phyloP scores from a whole-genome alignment of 2,329 filamentous ascomycete species.

The Penicillium sp. region DNA sequence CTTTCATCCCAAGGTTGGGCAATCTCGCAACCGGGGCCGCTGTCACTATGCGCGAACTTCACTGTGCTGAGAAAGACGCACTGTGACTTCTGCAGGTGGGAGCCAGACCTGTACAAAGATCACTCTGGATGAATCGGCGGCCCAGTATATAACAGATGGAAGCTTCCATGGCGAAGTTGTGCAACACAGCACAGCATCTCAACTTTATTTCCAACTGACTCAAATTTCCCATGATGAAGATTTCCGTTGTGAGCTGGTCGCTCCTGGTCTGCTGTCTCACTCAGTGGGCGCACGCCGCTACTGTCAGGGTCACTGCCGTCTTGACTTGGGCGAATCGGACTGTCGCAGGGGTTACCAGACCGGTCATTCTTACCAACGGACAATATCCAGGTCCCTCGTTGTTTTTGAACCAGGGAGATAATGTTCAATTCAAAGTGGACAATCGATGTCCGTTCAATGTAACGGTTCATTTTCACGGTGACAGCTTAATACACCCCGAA shows the following conservation, averaged over 20 bases:
- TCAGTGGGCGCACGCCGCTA: conserved; percentile 14
- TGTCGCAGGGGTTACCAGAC: conserved; percentile 24
- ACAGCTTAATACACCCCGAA: neutral
- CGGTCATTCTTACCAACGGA: conserved; percentile 28
- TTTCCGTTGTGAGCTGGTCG: neutral
- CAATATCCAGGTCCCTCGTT: conserved; percentile 30
- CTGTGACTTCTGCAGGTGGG: neutral
- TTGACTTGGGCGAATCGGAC: conserved; percentile 27
- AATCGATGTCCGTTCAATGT: conserved; percentile 31
- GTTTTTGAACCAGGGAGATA: conserved; percentile 27
- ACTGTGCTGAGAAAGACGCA: conserved; percentile 2
- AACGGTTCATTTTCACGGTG: conserved; percentile 34
- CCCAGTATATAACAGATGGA: conserved; percentile 5
- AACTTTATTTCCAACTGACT: neutral
- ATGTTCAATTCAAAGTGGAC: conserved; percentile 28
- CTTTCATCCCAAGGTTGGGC: neutral
- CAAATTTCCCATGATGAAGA: conserved; percentile 3
- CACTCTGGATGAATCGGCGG: neutral
- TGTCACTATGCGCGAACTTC: neutral
- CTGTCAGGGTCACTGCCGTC: conserved; percentile 18
- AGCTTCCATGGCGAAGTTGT: neutral
- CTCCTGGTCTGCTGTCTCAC: conserved; percentile 11
- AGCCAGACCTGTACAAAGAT: neutral
- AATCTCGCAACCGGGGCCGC: neutral
- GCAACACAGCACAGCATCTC: conserved; percentile 1